Evolutionary conservation across 352 stramenopile genomes (phyloP).

Genomic region (Phytophthora boehmeriae): DNA sequence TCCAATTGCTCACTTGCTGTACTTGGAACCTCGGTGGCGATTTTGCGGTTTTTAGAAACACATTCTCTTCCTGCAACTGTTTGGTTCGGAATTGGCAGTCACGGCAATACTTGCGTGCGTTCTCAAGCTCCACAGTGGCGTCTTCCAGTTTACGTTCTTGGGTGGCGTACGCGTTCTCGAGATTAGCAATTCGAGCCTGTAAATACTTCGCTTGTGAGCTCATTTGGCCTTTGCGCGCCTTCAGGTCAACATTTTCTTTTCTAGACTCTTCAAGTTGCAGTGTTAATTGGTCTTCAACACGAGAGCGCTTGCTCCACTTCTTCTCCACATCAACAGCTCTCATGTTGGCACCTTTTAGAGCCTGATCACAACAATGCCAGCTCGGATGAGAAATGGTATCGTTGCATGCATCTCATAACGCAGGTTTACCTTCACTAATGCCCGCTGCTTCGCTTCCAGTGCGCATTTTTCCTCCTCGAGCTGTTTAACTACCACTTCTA

Average conservation of each 20-base stretch:
- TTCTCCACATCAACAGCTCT: constrained; percentile 50
- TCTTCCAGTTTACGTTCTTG: constrained; percentile 49
- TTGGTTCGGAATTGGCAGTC: constrained; percentile 68
- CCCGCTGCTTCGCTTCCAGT: constrained; percentile 52
- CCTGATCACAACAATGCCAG: constrained; percentile 23
- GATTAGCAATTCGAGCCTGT: constrained; percentile 39
- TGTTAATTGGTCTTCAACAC: constrained; percentile 44
- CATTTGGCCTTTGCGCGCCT: constrained; percentile 43
- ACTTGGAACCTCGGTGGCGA: not conserved
- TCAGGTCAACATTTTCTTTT: constrained; percentile 66
- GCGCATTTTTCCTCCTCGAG: constrained; percentile 45
- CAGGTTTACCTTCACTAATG: constrained; percentile 36
- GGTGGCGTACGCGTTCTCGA: constrained; percentile 40
- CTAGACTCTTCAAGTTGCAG: constrained; percentile 48
- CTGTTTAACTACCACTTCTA: constrained; percentile 24
- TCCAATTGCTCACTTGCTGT: not conserved
- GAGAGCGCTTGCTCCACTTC: constrained; percentile 34
- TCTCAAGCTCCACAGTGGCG: constrained; percentile 49
- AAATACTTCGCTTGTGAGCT: constrained; percentile 54
- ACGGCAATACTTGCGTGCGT: constrained; percentile 51
- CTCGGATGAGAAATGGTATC: not conserved
- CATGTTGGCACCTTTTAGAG: constrained; percentile 42
- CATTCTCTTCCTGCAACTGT: constrained; percentile 73
- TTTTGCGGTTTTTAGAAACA: constrained; percentile 66
- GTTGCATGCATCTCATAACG: not conserved